Evolutionary conservation across 2,329 filamentous ascomycete species (phyloP), one percentile per base, ranked within the genome.

Genomic region (Epichloe festucae): DNA sequence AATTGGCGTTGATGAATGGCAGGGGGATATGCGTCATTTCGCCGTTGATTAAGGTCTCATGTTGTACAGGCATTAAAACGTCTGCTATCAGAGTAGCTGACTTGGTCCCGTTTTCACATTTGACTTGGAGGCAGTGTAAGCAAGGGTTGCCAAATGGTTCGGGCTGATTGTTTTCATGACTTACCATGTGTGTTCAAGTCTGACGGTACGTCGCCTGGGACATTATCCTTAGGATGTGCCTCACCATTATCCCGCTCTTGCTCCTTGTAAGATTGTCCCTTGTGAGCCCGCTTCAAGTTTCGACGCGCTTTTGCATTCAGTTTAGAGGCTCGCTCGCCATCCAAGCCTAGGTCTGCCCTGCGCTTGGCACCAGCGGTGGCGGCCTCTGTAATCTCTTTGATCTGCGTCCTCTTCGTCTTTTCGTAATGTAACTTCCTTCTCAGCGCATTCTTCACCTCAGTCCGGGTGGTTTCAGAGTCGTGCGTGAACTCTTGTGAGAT

Each of bases 1-100:
- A 89, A 42, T 81, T 85, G 52, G 76, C 70, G 60, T 90, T 89
- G 52, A 82, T 74, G 60, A 95, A 95, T 0, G 89, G 87, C 0
- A 90, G 59, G n/a, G 58, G 56, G 1, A 78, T 40, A 4, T 57
- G 62, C 2, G 67, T 58, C 15, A 60, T 50, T 45, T 69, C 51
- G 15, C 61, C 67, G 7, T 73, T 66, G 1, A 75, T 67, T 34
- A 66, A 67, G 17, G 73, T 73, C 45, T 72, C 62, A 55, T 78
- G 64, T 6, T 59, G 57, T 1, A 64, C 52, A 1, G 66, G 65
- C 36, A 70, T 59, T 0, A 75, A 59, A 8, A 80, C 66, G 0
- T 69, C 64, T 0, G 65, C 59, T 10, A 78, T 55, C 1, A 60
- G 53, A 19, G 62, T 71, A 1, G 62, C 27, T 1, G 65, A 53